A percentile compares a stretch with the other conserved stretches of the same genome.
These are phyloP conservation scores for Cystobasidium slooffiae DNA, from an alignment of 1,284 basidiomycete genomes.

Conservation along the genomic window DNA sequence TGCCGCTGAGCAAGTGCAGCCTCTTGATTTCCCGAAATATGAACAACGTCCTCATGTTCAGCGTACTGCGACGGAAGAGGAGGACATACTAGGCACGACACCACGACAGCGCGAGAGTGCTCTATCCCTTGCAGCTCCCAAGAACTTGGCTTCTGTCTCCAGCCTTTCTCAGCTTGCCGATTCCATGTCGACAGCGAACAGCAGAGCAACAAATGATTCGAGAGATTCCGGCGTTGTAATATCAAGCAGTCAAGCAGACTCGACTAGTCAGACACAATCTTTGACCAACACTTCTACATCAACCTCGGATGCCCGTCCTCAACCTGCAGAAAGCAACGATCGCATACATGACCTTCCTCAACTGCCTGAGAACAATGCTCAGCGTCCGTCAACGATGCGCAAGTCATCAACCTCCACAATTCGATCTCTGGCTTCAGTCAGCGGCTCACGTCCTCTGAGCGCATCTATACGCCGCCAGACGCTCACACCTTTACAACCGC, in stretches of 20 bases:
- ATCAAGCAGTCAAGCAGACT: neutral
- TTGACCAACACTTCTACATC: neutral
- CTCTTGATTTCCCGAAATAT: slow-evolving; percentile 23
- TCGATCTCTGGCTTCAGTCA: slow-evolving; percentile 28
- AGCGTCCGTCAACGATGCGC: slow-evolving; percentile 15
- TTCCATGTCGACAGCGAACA: neutral
- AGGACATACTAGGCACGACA: slow-evolving; percentile 10
- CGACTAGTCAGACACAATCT: too few relatives aligned
- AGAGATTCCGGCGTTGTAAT: too few relatives aligned
- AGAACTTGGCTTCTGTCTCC: slow-evolving; percentile 5
- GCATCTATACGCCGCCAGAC: slow-evolving; percentile 19
- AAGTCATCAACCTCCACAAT: slow-evolving; percentile 41
- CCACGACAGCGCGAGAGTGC: slow-evolving; percentile 21
- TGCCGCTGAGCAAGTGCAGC: slow-evolving; percentile 5
- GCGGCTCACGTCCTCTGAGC: slow-evolving; percentile 26
- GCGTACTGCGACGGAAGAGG: slow-evolving; percentile 21
- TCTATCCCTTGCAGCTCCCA: slow-evolving; percentile 20
- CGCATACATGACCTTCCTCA: neutral
- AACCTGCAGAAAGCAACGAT: neutral
- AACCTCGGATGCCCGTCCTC: neutral
- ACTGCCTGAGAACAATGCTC: neutral
- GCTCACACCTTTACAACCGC: slow-evolving; percentile 26
- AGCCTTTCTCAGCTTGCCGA: neutral
- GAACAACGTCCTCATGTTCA: slow-evolving; percentile 10
- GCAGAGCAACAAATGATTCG: neutral